Evolutionary conservation across 805 yeast genomes (phyloP).

Genomic region (Cyberlindnera xishuangbannaensis): DNA sequence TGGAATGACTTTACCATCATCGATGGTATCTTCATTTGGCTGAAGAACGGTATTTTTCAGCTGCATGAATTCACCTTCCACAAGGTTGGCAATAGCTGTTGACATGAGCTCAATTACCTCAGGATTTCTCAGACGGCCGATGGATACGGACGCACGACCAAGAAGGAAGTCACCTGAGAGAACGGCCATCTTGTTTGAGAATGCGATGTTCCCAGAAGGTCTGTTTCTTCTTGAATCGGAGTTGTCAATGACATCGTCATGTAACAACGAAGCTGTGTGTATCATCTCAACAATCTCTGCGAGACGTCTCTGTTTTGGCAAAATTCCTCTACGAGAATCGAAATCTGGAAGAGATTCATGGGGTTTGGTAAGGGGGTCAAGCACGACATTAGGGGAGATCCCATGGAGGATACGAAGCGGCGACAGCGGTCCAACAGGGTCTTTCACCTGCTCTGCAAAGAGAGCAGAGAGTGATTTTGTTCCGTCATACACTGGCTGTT

Average conservation of each 20-base stretch:
- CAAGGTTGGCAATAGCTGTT: constrained; percentile 92
- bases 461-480: constrained; percentile 48
- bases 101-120: constrained; percentile 95
- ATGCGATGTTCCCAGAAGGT: constrained; percentile 89
- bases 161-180: constrained; percentile 93
- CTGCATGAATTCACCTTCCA: constrained; percentile 99
- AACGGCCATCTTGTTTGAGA: constrained; percentile 95
- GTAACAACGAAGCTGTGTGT: constrained; percentile 91
- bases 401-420: constrained; percentile 86
- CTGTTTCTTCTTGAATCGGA: constrained; percentile 86
- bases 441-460: constrained; percentile 31
- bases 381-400: constrained; percentile 73
- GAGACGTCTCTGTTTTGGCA: constrained; percentile 90
- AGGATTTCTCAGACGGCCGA: constrained; percentile 90
- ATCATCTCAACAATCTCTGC: constrained; percentile 99
- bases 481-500: constrained; percentile 57
- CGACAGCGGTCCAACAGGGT: constrained; percentile 53
- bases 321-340: constrained; percentile 61
- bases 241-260: constrained; percentile 93
- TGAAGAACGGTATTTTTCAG: constrained; percentile 82
- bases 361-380: constrained; percentile 81
- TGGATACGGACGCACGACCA: constrained; percentile 94
- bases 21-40: constrained; percentile 41
- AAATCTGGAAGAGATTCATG: constrained; percentile 62
- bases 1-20: constrained; percentile 45